Evolutionary conservation across 2,329 filamentous ascomycete genomes (phyloP).

Genomic region (Colletotrichum lindemuthianum): DNA sequence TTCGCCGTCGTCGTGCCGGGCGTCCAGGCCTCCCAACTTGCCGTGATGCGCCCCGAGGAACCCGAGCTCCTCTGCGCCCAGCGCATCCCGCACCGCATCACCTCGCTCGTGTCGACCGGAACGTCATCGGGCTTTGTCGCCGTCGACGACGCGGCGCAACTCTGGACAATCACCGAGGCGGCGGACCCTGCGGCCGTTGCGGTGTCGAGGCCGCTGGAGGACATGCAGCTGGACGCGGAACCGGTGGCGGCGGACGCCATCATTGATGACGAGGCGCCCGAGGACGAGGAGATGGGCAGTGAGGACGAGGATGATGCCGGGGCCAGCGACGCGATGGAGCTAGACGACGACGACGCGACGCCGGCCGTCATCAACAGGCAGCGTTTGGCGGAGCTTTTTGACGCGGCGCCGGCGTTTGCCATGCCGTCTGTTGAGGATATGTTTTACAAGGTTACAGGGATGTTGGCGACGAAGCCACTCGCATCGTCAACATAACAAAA

Average conservation of each 20-base stretch:
- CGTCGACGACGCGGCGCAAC: constrained; percentile 79
- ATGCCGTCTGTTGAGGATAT: constrained; percentile 78
- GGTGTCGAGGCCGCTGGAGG: constrained; percentile 65
- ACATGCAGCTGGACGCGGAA: constrained; percentile 56
- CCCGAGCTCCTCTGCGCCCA: constrained; percentile 68
- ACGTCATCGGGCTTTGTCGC: constrained; percentile 77
- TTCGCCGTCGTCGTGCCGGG: constrained; percentile 70
- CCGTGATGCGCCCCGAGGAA: constrained; percentile 73
- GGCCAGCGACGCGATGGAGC: constrained; percentile 53
- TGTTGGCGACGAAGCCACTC: constrained; percentile 69
- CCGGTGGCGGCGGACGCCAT: constrained; percentile 40
- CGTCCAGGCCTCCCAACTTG: constrained; percentile 63
- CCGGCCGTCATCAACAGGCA: constrained; percentile 73
- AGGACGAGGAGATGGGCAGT: constrained; percentile 55
- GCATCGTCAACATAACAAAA: constrained; percentile 33
- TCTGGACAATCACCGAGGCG: constrained; percentile 71
- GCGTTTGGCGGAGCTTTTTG: constrained; percentile 75
- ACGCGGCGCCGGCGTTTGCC: constrained; percentile 74
- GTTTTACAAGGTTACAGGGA: constrained; percentile 76
- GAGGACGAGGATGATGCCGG: constrained; percentile 53
- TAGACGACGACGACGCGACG: constrained; percentile 61
- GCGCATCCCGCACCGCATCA: constrained; percentile 66
- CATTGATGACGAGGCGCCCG: constrained; percentile 39
- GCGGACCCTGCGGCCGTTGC: constrained; percentile 63
- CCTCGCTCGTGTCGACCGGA: constrained; percentile 72